Base-by-base conservation (phyloP, 1,139 yeast genomes). In the Scheffersomyces insectosa region DNA sequence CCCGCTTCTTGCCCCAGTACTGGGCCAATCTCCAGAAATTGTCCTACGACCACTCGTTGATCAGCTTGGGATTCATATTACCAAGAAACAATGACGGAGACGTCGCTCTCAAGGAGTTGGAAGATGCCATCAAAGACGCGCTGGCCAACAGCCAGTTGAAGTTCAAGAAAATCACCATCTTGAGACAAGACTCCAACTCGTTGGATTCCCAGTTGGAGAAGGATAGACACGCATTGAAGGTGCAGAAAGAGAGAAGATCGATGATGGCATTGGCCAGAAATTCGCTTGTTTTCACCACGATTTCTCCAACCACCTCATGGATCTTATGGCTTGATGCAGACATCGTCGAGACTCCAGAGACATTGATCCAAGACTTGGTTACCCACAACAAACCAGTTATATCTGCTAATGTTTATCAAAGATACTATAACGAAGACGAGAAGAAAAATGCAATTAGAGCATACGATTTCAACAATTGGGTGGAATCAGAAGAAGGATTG, bases 391-490 rank as follows among this genome's bases (percentile, higher is more conserved):
- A 86, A 63, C 89, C 96, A 3, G 85, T 93, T 6, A 65, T 93
- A 37, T 86, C 95, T 4, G 97, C 98, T 25, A 93, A 93, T 63
- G 95, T 96, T 50, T 93, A 81, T 68, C 99, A 93, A 72, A 75
- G 95, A 52, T 90, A 68, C 63, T 72, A 53, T 45, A 85, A 88
- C 54, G 75, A 77, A 31, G 82, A 80, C 40, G 72, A 78, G 40
- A 75, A 80, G 44, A 68, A 77, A 51, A 70, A 72, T n/a, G 70
- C 79, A 25, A 82, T 87, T 46, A 79, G 98, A 56, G 95, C 98
- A 11, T 93, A 93, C 62, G 99, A 93, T 64, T 91, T 77, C 72
- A 93, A 93, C 70, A 91, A 95, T 65, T 93, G 99, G 99, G 86
- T 85, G 42, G 99, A 93, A 63, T 83, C 95, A 44, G 95, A 88